Evolutionary conservation across 139 green algal genomes (phyloP), one percentile per base, ranked within the genome.

Genomic region (Chlamydomonas sphaeroides): DNA sequence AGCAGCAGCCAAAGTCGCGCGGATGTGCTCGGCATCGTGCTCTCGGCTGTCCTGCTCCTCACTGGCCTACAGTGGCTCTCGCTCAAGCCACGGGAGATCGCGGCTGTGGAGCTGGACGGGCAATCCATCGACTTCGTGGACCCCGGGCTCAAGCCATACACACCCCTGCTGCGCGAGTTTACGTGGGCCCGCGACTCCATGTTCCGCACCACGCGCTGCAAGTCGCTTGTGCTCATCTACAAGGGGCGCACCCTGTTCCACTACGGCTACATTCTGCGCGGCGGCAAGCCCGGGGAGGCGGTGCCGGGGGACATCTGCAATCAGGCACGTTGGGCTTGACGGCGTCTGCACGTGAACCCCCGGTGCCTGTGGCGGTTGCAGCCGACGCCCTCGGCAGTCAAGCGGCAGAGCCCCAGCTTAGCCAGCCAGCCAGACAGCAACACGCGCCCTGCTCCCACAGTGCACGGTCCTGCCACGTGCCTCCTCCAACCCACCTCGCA

Each of bases 61-160:
- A 98, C 94, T 2, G 96, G 96, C 6, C 91, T 99, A 68, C 92
- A 96, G 69, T 99, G 96, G 96, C 84, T 96, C 6, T 90, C 91
- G 0, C 77, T 98, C n/a, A 94, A 93, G 86, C 89, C 93, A 8
- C 56, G 66, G 2, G 72, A 65, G 28, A 0, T 82, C 7, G 65
- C 48, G 4, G 62, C 81, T 21, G 86, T 88, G 65, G 38, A 84
- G 0, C 65, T 75, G 17, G 65, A 76, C 15, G 77, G 77, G 1
- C 42, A n/a, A 0, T 30, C 21, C 0, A 78, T 93, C 6, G 76
- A 85, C 25, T 93, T 79, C 53, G 30, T 86, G 6, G 74, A 89
- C 11, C 78, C 86, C 3, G 80, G 80, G 25, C 38, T 89, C 0
- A 81, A 81, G 32, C 77, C 95, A 67, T 79, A 88, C 28, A 28